Conservation (phyloP, 2,329 filamentous ascomycete species). For the Pseudogymnoascus destructans region DNA sequence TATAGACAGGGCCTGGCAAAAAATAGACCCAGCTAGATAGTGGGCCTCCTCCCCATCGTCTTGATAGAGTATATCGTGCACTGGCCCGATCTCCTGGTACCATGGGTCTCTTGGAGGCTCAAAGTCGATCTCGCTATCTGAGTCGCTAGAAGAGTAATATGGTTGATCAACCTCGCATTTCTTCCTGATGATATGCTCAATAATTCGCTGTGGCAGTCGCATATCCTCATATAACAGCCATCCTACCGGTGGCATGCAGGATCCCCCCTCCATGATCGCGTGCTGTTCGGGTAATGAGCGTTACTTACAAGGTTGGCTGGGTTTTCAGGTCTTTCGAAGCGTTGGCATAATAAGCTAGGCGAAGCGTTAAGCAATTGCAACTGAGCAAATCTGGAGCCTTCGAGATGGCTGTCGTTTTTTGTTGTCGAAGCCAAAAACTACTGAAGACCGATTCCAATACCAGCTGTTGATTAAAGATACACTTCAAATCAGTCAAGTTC, state of each 20-base stretch:
- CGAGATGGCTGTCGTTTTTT: neutral
- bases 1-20: neutral
- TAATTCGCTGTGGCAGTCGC: neutral
- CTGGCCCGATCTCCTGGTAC: constrained; percentile 8
- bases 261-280: neutral
- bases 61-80: neutral
- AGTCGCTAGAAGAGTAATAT: neutral
- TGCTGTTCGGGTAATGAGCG: neutral
- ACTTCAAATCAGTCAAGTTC: constrained; percentile 2
- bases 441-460: constrained; percentile 5
- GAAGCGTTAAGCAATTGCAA: neutral
- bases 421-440: neutral
- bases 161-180: neutral
- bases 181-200: neutral
- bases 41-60: neutral
- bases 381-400: neutral
- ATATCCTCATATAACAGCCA: neutral
- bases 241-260: neutral
- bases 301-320: neutral
- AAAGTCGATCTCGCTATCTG: neutral
- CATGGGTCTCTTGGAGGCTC: constrained; percentile 1
- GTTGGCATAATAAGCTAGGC: constrained; percentile 7
- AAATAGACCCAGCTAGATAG: neutral
- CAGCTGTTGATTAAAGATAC: constrained; percentile 4
- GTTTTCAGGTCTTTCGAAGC: constrained; percentile 7